A percentile compares a stretch with the other conserved stretches of the same genome.
These are phyloP conservation scores for Stachybotrys echinatus DNA, from an alignment of 2,329 filamentous ascomycete species.

Conservation along the genomic window DNA sequence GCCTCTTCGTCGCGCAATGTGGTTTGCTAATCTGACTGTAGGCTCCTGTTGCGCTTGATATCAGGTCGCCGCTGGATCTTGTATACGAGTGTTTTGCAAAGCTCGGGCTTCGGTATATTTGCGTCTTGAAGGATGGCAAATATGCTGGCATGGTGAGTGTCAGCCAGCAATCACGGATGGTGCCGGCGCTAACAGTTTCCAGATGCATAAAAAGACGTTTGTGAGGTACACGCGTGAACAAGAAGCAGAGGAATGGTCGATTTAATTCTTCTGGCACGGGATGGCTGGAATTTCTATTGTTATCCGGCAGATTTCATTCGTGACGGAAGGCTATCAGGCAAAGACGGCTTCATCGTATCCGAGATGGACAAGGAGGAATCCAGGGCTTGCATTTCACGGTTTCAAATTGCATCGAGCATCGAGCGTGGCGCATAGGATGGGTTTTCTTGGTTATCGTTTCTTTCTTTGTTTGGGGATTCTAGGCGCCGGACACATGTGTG, in stretches of 20 bases:
- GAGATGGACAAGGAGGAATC: no score
- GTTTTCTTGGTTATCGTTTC: neutral
- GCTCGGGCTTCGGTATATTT: conserved; percentile 86
- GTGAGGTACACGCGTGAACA: conserved; percentile 88
- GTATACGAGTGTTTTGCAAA: conserved; percentile 98
- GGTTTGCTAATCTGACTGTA: conserved; percentile 21
- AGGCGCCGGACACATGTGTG: no score
- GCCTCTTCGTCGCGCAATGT: neutral
- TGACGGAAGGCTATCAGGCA: no score
- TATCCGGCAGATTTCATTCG: no score
- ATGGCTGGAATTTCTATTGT: no score
- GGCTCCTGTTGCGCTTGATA: conserved; percentile 83
- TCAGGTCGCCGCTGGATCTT: conserved; percentile 84
- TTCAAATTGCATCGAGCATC: conserved; percentile 5
- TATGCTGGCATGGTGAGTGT: conserved; percentile 79
- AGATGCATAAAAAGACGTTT: conserved; percentile 94
- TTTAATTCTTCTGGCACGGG: no score
- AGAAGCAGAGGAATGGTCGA: conserved; percentile 44
- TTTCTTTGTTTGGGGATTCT: no score
- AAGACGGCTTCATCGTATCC: no score
- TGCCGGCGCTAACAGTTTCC: conserved; percentile 7
- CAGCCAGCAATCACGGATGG: neutral
- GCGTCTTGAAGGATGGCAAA: conserved; percentile 75
- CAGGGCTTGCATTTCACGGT: neutral
- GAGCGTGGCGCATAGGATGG: conserved; percentile 3